Percentiles rank a stretch among this genome's conserved stretches.
These are phyloP conservation scores for Debaryomyces castellii DNA, from an alignment of 805 yeast species.

Conservation along the genomic window DNA sequence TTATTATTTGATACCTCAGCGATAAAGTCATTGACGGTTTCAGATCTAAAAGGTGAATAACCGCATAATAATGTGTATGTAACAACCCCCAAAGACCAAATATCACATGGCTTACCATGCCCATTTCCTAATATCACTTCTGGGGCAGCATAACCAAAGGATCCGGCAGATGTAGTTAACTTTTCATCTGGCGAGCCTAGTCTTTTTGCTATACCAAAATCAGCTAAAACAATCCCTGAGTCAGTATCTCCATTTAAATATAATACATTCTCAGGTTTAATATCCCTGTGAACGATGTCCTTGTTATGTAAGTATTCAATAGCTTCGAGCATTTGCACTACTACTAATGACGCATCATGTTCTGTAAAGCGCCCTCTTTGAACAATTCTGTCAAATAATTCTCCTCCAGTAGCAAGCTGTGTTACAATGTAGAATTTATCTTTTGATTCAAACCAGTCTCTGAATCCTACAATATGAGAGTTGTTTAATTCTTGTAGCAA, in stretches of 20 bases:
- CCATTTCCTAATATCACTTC: constrained; percentile 81
- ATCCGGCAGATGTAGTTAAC: constrained; percentile 77
- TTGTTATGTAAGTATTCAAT: constrained; percentile 70
- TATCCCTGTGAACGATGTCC: constrained; percentile 88
- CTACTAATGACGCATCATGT: constrained; percentile 74
- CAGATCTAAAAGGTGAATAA: constrained; percentile 87
- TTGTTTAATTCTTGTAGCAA: constrained; percentile 69
- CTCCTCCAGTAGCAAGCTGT: constrained; percentile 95
- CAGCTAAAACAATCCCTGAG: constrained; percentile 84
- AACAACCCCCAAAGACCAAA: constrained; percentile 94
- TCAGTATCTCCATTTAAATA: constrained; percentile 56
- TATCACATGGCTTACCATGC: constrained; percentile 93
- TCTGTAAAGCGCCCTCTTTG: constrained; percentile 84
- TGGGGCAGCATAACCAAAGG: constrained; percentile 96
- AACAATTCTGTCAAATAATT: constrained; percentile 83
- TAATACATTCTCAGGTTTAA: constrained; percentile 90
- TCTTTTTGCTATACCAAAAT: constrained; percentile 91
- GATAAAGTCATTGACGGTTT: constrained; percentile 75
- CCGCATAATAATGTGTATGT: constrained; percentile 90
- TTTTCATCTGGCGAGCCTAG: constrained; percentile 59
- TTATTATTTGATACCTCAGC: constrained; percentile 71
- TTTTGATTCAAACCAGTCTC: constrained; percentile 90
- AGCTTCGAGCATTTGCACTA: constrained; percentile 76
- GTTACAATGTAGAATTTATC: constrained; percentile 93
- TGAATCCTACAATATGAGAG: constrained; percentile 84